phyloP scores from a whole-genome alignment of 257 asterid genomes.

The Coffea canephora region DNA sequence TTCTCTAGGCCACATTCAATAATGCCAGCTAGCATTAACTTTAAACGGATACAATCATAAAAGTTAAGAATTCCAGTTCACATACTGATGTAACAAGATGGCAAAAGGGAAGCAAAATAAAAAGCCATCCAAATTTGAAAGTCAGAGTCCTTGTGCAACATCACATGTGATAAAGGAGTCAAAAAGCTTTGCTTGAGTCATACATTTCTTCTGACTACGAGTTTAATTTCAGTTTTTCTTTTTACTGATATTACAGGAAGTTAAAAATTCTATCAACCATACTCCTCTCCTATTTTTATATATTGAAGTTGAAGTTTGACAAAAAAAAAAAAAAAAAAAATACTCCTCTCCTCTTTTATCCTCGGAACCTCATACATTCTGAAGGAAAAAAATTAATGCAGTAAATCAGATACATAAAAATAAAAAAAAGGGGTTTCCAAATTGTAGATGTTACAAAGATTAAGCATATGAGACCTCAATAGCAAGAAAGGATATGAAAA shows the following conservation, averaged over 20 bases:
- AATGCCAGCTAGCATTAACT: background rate
- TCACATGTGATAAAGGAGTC: background rate
- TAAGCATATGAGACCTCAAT: background rate
- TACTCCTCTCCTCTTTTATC: no score
- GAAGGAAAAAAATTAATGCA: background rate
- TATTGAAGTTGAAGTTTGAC: no score
- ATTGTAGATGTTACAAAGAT: background rate
- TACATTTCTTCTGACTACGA: background rate
- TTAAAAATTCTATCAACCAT: slow-evolving; percentile 10
- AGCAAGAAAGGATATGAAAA: no score
- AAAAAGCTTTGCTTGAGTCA: background rate
- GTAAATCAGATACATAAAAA: background rate
- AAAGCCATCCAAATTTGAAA: background rate
- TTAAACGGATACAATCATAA: background rate
- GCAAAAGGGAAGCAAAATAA: background rate
- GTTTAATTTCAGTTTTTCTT: background rate
- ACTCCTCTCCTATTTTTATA: slow-evolving; percentile 1
- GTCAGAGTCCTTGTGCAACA: background rate
- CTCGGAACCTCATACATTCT: background rate
- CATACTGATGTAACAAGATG: background rate
- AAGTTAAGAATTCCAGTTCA: background rate
- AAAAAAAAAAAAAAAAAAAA: no score
- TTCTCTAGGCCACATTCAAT: background rate
- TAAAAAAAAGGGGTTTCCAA: background rate
- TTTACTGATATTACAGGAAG: slow-evolving; percentile 8